Conservation (phyloP, 306 rosid species). For the Quercus alba region DNA sequence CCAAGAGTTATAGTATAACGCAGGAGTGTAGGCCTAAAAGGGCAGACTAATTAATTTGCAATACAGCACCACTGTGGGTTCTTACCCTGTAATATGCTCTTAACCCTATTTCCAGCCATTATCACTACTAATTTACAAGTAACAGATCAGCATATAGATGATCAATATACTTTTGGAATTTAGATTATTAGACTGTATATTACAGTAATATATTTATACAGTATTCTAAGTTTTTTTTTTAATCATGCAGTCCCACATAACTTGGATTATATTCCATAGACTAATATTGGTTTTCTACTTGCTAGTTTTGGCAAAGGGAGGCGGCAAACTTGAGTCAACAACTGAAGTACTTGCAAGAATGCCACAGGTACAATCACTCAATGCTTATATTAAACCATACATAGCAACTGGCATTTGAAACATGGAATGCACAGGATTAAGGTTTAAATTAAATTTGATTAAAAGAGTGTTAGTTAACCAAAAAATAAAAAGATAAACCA, state of each 20-base stretch:
- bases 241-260: not conserved
- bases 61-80: not conserved
- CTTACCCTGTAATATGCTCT: not conserved
- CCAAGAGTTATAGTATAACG: not conserved
- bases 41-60: not conserved
- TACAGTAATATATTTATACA: not conserved
- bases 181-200: not conserved
- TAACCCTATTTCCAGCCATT: not conserved
- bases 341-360: conserved; percentile 31
- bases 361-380: conserved; percentile 28
- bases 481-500: too few species aligned
- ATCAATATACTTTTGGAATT: not conserved
- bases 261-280: not conserved
- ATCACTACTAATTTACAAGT: not conserved
- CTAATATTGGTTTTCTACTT: conserved; percentile 12
- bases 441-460: too few species aligned
- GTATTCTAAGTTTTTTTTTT: not conserved
- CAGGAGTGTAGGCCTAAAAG: not conserved
- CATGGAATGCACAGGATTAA: not conserved
- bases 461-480: too few species aligned
- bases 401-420: not conserved
- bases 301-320: conserved; percentile 37
- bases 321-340: conserved; percentile 30
- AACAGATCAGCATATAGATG: not conserved
- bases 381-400: not conserved